phyloP scores from a whole-genome alignment of 1,284 basidiomycete species.

The Polyporus tsugae region DNA sequence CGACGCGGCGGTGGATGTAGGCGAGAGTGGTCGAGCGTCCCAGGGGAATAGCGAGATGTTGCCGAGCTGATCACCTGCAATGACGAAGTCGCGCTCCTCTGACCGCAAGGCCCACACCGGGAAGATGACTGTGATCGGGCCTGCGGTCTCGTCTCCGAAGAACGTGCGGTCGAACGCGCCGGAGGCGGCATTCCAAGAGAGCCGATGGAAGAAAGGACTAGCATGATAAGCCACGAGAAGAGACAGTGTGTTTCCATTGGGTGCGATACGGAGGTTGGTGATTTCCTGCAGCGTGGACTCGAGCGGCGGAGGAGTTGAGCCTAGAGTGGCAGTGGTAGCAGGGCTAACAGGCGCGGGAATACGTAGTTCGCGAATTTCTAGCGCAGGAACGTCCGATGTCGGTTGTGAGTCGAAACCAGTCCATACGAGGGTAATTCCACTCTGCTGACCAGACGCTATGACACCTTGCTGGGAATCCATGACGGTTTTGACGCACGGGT shows the following conservation, averaged over 20 bases:
- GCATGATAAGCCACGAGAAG: constrained; percentile 57
- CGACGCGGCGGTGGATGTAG: constrained; percentile 16
- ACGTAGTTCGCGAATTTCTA: constrained; percentile 36
- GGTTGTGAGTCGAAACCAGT: constrained; percentile 44
- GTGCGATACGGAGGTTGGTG: constrained; percentile 38
- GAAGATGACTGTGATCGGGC: constrained; percentile 53
- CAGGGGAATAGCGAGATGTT: constrained; percentile 68
- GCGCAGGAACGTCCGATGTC: constrained; percentile 17
- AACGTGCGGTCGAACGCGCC: constrained; percentile 46
- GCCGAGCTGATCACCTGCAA: constrained; percentile 67
- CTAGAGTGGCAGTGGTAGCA: constrained; percentile 2
- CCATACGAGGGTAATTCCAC: constrained; percentile 67
- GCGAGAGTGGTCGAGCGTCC: constrained; percentile 38
- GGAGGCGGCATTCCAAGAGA: constrained; percentile 45
- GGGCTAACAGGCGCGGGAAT: constrained; percentile 38
- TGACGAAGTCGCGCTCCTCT: constrained; percentile 55
- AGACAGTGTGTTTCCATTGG: constrained; percentile 28
- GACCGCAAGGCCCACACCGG: constrained; percentile 53
- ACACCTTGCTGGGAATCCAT: constrained; percentile 52
- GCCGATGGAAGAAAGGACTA: constrained; percentile 57
- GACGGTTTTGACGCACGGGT: constrained; percentile 59
- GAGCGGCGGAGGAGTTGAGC: constrained; percentile 27
- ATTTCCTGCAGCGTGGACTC: constrained; percentile 24
- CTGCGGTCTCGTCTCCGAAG: constrained; percentile 63
- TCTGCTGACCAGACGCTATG: constrained; percentile 58